These are phyloP conservation scores for Tuber brumale DNA, from an alignment of 495 filamentous ascomycete species.

Conservation along the genomic window DNA sequence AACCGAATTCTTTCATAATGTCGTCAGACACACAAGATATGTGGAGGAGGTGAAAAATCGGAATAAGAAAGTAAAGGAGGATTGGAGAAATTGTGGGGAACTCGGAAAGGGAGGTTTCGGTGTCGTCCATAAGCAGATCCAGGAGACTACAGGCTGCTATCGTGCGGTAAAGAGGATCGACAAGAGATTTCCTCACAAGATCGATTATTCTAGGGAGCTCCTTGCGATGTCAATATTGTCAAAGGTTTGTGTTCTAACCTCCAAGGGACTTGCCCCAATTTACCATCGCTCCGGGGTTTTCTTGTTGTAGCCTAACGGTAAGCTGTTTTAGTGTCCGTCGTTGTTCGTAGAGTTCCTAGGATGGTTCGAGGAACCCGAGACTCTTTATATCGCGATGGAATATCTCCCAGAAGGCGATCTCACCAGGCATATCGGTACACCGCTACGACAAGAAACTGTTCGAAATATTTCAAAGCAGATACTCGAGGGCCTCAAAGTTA, in stretches of 20 bases:
- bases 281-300: neutral
- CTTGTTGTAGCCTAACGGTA: neutral
- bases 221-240: neutral
- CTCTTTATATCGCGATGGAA: conserved; percentile 16
- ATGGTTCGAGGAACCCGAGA: conserved; percentile 8
- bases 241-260: neutral
- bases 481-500: conserved; percentile 13
- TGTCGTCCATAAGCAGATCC: neutral
- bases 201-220: neutral
- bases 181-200: neutral
- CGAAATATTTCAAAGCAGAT: conserved; percentile 12
- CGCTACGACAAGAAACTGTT: neutral
- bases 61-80: neutral
- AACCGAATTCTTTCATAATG: too few species aligned
- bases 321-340: neutral
- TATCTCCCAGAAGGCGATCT: conserved; percentile 14
- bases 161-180: neutral
- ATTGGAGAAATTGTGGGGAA: neutral
- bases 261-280: neutral
- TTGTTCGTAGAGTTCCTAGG: conserved; percentile 17
- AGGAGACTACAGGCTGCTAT: neutral
- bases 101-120: neutral
- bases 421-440: neutral
- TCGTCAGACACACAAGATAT: too few species aligned
- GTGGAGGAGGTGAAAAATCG: too few species aligned